Conservation (phyloP, 148 eudicot species). For the Rhododendron henanense region DNA sequence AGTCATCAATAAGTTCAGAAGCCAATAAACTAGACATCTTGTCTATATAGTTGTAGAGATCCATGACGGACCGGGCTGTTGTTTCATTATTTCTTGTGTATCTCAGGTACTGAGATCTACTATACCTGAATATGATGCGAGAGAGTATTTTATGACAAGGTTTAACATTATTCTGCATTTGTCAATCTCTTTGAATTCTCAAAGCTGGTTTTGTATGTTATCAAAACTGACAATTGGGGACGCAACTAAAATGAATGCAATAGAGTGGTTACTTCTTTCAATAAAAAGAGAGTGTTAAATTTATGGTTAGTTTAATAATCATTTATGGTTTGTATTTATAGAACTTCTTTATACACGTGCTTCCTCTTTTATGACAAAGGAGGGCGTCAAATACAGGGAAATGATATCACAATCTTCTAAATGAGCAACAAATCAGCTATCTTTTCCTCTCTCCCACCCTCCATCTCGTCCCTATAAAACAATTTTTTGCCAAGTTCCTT, state of each 20-base stretch:
- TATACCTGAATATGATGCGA: not conserved
- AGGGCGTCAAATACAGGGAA: not conserved
- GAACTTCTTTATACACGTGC: not conserved
- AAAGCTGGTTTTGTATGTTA: not conserved
- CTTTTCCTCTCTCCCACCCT: not conserved
- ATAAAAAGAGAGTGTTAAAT: not conserved
- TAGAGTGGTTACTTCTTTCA: not conserved
- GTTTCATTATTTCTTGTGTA: not conserved
- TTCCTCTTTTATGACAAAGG: not conserved
- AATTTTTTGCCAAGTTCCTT: not conserved
- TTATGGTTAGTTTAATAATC: not conserved
- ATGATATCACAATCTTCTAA: not conserved
- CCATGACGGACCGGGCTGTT: not conserved
- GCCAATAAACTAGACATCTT: not conserved
- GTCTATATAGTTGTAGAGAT: not conserved
- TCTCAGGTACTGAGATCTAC: not conserved
- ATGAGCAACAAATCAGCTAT: not conserved
- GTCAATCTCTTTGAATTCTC: not conserved
- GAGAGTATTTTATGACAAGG: not conserved
- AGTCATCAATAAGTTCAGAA: not conserved
- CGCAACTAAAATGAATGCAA: not conserved
- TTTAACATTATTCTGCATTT: not conserved
- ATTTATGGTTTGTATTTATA: not conserved
- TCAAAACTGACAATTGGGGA: not conserved
- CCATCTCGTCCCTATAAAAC: not conserved